Evolutionary conservation across 352 stramenopile genomes (phyloP).

Genomic region (Phytophthora ramorum): DNA sequence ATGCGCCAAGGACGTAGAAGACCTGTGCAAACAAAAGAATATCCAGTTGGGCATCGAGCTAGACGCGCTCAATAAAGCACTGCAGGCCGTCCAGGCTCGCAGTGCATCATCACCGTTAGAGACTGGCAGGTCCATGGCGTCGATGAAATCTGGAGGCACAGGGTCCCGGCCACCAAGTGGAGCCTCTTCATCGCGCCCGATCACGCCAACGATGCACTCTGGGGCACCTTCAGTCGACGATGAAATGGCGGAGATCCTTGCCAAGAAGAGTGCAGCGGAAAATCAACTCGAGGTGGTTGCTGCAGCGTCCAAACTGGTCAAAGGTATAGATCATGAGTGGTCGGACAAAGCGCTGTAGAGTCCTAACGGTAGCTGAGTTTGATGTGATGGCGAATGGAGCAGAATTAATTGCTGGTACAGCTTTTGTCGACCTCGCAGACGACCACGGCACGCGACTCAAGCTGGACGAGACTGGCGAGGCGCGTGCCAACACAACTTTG

Average conservation of each 20-base stretch:
- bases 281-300: slow-evolving; percentile 62
- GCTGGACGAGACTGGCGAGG: slow-evolving; percentile 51
- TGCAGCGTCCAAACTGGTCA: slow-evolving; percentile 50
- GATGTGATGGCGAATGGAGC: neutral
- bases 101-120: slow-evolving; percentile 18
- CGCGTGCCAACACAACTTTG: slow-evolving; percentile 49
- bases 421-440: slow-evolving; percentile 63
- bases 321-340: slow-evolving; percentile 39
- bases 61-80: slow-evolving; percentile 57
- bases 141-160: slow-evolving; percentile 4
- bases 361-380: neutral
- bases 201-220: slow-evolving; percentile 22
- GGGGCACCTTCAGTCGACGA: slow-evolving; percentile 25
- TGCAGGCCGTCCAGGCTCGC: slow-evolving; percentile 16
- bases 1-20: slow-evolving; percentile 71
- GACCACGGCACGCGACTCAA: slow-evolving; percentile 49
- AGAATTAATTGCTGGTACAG: slow-evolving; percentile 55
- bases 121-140: slow-evolving; percentile 5
- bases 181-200: slow-evolving; percentile 15
- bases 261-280: slow-evolving; percentile 53
- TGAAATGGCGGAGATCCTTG: slow-evolving; percentile 26
- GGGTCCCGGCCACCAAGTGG: slow-evolving; percentile 31
- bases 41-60: slow-evolving; percentile 82
- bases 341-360: neutral
- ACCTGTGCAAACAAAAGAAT: slow-evolving; percentile 78